A percentile compares a stretch with the other conserved stretches of the same genome.
Conservation (phyloP, 305 asterid species). For the Fraxinus paxiana region DNA sequence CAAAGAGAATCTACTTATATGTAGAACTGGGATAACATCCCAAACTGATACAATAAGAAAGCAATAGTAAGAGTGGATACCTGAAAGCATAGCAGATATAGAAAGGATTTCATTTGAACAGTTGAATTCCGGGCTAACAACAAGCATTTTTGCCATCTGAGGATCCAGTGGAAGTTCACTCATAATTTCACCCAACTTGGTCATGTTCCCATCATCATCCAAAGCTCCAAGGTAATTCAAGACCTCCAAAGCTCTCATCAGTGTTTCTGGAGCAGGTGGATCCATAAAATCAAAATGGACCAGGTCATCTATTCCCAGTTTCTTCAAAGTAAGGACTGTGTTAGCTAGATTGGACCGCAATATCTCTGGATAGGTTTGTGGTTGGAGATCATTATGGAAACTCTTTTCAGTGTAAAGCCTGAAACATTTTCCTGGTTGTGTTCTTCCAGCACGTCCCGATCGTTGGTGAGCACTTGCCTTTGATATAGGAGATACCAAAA, state of each 20-base stretch:
- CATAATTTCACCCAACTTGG: conserved; percentile 86
- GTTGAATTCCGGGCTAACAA: conserved; percentile 82
- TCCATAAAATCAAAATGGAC: conserved; percentile 98
- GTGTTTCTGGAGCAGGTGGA: conserved; percentile 97
- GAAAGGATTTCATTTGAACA: conserved; percentile 96
- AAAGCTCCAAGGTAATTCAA: conserved; percentile 89
- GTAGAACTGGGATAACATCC: conserved; percentile 31
- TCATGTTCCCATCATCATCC: conserved; percentile 92
- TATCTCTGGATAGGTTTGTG: conserved; percentile 94
- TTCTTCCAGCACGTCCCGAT: conserved; percentile 99
- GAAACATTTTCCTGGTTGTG: conserved; percentile 94
- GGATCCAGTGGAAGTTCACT: conserved; percentile 96
- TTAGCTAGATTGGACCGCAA: conserved; percentile 83
- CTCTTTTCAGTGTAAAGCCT: conserved; percentile 91
- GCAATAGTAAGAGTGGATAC: conserved; percentile 33
- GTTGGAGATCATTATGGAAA: conserved; percentile 76
- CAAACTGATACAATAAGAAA: conserved; percentile 16
- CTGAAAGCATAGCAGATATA: conserved; percentile 96
- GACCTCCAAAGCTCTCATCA: conserved; percentile 91
- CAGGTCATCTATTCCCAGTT: conserved; percentile 81
- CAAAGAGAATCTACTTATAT: conserved; percentile 28
- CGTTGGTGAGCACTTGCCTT: conserved; percentile 99
- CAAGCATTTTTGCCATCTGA: conserved; percentile 95
- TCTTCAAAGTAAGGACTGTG: conserved; percentile 84
- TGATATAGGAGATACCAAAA: conserved; percentile 95